Evolutionary conservation across 805 yeast genomes (phyloP), one percentile per base, ranked within the genome.

Genomic region (Candida railenensis): DNA sequence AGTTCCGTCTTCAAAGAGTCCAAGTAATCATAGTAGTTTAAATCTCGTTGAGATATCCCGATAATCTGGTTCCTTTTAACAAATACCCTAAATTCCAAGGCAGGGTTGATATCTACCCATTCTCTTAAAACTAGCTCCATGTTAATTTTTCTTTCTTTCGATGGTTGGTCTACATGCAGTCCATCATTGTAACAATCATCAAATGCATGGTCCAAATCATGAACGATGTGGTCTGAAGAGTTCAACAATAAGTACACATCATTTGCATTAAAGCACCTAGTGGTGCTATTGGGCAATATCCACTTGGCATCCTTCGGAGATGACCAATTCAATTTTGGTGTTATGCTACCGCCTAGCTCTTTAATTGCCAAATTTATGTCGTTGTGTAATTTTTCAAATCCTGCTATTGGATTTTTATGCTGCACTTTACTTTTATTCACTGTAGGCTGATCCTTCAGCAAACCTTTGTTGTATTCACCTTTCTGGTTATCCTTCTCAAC

Each of bases 241-340:
- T 92, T 92, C 44, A 94, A 66, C 7, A 94, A 65, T 41, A 94
- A 62, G 52, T 90, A 94, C 0, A 94, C 67, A 53, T 94, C 99
- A 34, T 83, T 77, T 0, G 85, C 81, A 28, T 76, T 77, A 14
- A 67, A 72, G 58, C 98, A 91, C 57, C 80, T 77, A 77, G 86
- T 78, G 2, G 88, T 76, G 56, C 89, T 87, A 28, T 86, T 82
- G 2, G 94, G 77, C 57, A 87, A 67, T 18, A 94, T 92, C 99
- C 98, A 94, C 0, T 83, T 79, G 1, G 98, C 88, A 66, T 94
- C 99, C 59, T 83, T 85, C 1, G 99, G 99, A 1, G 97, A 87
- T 0, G 97, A 89, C 99, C 99, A 94, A 70, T 94, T 94, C 54
- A 92, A 69, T 59, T 94, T 94, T 1, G 98, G 98, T 1, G 89